These are phyloP conservation scores for Durio zibethinus DNA, from an alignment of 345 rosid species.

Conservation along the genomic window DNA sequence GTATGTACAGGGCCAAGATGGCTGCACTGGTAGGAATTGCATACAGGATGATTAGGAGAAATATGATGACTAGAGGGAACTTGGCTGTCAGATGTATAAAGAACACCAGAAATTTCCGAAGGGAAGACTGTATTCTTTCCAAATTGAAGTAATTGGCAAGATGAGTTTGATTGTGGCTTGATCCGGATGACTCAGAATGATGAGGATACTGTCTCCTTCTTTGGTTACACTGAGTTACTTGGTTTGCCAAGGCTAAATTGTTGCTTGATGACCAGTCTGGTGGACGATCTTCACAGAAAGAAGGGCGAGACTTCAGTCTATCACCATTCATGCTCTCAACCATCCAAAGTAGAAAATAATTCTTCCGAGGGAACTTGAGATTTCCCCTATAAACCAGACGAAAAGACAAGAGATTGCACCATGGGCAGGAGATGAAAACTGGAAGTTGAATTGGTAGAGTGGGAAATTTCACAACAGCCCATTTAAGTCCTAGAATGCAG, in stretches of 20 bases:
- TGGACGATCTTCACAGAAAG: slow-evolving; percentile 39
- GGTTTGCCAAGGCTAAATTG: slow-evolving; percentile 31
- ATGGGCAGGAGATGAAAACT: slow-evolving; percentile 81
- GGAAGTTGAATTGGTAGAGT: slow-evolving; percentile 81
- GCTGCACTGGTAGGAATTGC: slow-evolving; percentile 91
- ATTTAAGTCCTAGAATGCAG: slow-evolving; percentile 76
- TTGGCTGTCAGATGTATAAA: slow-evolving; percentile 79
- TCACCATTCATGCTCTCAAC: slow-evolving; percentile 86
- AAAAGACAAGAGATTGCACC: slow-evolving; percentile 83
- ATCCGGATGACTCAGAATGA: slow-evolving; percentile 35
- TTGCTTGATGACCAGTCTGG: slow-evolving; percentile 31
- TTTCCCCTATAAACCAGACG: slow-evolving; percentile 70
- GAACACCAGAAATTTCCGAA: slow-evolving; percentile 63
- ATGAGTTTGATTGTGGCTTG: slow-evolving; percentile 20
- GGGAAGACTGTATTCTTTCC: slow-evolving; percentile 46
- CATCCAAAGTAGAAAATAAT: slow-evolving; percentile 93
- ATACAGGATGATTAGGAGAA: slow-evolving; percentile 70
- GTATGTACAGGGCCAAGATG: slow-evolving; percentile 69
- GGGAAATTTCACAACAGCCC: slow-evolving; percentile 73
- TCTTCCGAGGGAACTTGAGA: slow-evolving; percentile 77
- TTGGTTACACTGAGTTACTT: slow-evolving; percentile 22
- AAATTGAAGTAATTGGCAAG: slow-evolving; percentile 30
- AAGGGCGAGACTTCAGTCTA: slow-evolving; percentile 39
- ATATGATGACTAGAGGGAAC: slow-evolving; percentile 82
- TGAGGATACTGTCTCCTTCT: slow-evolving; percentile 38